phyloP scores from a whole-genome alignment of 2,329 filamentous ascomycete species.

The Botrytis paeoniae region DNA sequence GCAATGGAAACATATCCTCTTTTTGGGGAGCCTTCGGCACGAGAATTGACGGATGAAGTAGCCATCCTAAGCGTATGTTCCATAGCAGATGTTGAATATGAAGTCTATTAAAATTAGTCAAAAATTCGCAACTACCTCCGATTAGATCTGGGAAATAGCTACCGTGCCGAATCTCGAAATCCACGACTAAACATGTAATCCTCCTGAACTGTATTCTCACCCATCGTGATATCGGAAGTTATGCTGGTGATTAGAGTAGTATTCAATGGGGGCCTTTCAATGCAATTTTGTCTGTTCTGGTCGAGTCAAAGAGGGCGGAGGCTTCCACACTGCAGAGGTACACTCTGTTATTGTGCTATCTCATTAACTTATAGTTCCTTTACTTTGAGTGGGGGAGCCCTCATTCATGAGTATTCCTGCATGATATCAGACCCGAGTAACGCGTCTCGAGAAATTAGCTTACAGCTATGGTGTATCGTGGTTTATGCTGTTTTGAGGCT shows the following conservation, averaged over 20 bases:
- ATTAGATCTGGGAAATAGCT: neutral
- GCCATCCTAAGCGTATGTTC: neutral
- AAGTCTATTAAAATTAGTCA: neutral
- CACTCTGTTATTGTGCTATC: neutral
- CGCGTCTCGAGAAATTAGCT: neutral
- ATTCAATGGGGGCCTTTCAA: too few relatives aligned
- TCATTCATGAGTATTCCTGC: too few relatives aligned
- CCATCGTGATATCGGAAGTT: neutral
- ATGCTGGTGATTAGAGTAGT: too few relatives aligned
- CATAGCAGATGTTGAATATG: neutral
- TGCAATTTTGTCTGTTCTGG: too few relatives aligned
- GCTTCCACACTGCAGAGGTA: neutral
- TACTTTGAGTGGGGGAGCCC: too few relatives aligned
- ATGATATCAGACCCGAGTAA: neutral
- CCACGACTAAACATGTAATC: neutral
- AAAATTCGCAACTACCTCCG: fast-evolving
- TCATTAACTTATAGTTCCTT: neutral
- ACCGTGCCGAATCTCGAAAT: neutral
- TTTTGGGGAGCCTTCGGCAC: neutral
- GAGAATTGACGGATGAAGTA: neutral
- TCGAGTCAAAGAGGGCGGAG: neutral
- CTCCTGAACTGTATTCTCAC: neutral
- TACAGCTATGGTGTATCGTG: neutral
- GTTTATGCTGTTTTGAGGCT: neutral
- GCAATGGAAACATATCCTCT: neutral